Percentiles rank a stretch among this genome's conserved stretches.
phyloP scores from a whole-genome alignment of 495 filamentous ascomycete genomes.

The Podospora comata region DNA sequence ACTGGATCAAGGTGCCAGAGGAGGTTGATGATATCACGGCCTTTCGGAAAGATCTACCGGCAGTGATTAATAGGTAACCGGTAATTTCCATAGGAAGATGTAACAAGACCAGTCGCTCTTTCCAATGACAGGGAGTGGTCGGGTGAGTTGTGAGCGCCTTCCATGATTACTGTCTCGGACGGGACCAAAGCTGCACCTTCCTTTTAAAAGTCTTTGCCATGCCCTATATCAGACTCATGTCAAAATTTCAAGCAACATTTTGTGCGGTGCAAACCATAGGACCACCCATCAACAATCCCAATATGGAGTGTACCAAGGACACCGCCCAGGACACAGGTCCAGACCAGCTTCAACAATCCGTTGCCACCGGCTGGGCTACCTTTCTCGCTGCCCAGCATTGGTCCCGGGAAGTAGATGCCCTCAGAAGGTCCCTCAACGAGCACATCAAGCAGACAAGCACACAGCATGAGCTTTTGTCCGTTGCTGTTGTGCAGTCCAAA shows the following conservation, averaged over 20 bases:
- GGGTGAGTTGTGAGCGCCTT: not conserved
- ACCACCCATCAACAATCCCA: no score
- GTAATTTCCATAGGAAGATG: not conserved
- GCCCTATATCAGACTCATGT: not conserved
- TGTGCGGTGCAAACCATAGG: not conserved
- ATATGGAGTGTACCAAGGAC: not conserved
- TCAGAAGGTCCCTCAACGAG: conserved; percentile 22
- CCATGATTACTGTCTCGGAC: not conserved
- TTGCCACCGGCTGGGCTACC: conserved; percentile 26
- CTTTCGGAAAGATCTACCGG: conserved; percentile 10
- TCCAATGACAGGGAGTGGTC: not conserved
- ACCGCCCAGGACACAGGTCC: not conserved
- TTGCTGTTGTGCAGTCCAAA: conserved; percentile 20
- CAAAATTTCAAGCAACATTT: not conserved
- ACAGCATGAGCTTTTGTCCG: conserved; percentile 18
- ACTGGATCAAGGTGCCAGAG: conserved; percentile 28
- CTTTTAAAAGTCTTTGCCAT: not conserved
- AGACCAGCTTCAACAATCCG: conserved; percentile 21
- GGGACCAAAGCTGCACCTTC: not conserved
- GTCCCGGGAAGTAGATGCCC: conserved; percentile 19
- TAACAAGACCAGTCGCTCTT: not conserved
- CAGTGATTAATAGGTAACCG: not conserved
- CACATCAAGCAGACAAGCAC: conserved; percentile 17
- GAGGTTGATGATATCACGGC: conserved; percentile 25
- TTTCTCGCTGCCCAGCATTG: conserved; percentile 31